Conservation (phyloP, 2,329 filamentous ascomycete genomes). For the Ophiostoma piceae region DNA sequence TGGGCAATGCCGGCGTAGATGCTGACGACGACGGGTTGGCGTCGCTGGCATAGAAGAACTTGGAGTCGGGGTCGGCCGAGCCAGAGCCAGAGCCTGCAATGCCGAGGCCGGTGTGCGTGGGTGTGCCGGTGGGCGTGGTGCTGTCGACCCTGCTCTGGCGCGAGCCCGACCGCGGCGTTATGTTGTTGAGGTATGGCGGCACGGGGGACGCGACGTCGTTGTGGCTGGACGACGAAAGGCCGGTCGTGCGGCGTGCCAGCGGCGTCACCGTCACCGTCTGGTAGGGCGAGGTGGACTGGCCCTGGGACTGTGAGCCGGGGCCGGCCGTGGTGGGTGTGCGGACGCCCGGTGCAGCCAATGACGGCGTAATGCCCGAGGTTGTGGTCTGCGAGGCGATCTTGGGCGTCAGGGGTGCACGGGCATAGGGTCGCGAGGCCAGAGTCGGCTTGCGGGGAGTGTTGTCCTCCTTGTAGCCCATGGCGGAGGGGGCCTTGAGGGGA, state of each 20-base stretch:
- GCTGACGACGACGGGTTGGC: slow-evolving; percentile 36
- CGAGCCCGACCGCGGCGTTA: slow-evolving; percentile 73
- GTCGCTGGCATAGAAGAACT: slow-evolving; percentile 92
- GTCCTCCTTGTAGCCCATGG: slow-evolving; percentile 37
- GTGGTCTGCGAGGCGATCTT: slow-evolving; percentile 45
- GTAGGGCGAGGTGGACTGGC: slow-evolving; percentile 22
- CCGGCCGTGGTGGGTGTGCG: slow-evolving; percentile 4
- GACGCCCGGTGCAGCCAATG: background rate
- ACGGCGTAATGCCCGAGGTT: background rate
- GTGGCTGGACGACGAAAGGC: slow-evolving; percentile 27
- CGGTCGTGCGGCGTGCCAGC: slow-evolving; percentile 35
- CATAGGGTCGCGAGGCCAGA: slow-evolving; percentile 57
- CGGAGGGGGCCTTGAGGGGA: slow-evolving; percentile 27
- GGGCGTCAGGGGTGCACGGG: slow-evolving; percentile 48
- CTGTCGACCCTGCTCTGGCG: slow-evolving; percentile 66
- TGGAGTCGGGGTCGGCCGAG: slow-evolving; percentile 43
- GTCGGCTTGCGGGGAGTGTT: slow-evolving; percentile 53
- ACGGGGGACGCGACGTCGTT: slow-evolving; percentile 40
- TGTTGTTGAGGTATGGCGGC: slow-evolving; percentile 57
- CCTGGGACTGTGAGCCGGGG: background rate
- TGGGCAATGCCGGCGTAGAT: background rate
- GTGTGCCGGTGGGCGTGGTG: slow-evolving; percentile 61
- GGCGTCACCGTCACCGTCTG: slow-evolving; percentile 40
- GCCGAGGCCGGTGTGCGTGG: slow-evolving; percentile 40
- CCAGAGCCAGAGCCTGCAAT: background rate